Evolutionary conservation across 805 yeast genomes (phyloP).

Genomic region (Metschnikowia borealis): DNA sequence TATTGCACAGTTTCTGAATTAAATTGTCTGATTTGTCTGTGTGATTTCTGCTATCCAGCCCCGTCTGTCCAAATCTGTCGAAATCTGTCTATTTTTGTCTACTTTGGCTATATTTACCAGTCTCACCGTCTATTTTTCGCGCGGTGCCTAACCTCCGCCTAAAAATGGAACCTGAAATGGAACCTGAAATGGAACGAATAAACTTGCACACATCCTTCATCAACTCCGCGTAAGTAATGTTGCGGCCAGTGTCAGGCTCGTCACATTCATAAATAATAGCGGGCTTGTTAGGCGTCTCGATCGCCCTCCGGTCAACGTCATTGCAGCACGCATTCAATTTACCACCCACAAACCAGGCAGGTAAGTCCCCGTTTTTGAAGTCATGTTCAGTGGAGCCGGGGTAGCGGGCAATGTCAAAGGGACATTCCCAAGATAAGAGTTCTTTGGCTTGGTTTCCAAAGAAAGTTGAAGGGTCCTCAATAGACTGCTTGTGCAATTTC

Average conservation of each 20-base stretch:
- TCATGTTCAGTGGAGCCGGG: slow-evolving; percentile 54
- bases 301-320: slow-evolving; percentile 94
- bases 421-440: slow-evolving; percentile 74
- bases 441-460: slow-evolving; percentile 75
- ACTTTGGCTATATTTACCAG: too few relatives aligned
- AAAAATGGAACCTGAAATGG: too few relatives aligned
- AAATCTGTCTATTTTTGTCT: too few relatives aligned
- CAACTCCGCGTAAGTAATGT: slow-evolving; percentile 81
- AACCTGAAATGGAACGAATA: too few relatives aligned
- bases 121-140: too few relatives aligned
- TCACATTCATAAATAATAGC: slow-evolving; percentile 94
- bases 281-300: slow-evolving; percentile 75
- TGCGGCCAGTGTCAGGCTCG: slow-evolving; percentile 69
- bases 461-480: slow-evolving; percentile 74
- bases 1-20: too few relatives aligned
- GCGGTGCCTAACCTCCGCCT: too few relatives aligned
- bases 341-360: slow-evolving; percentile 91
- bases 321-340: slow-evolving; percentile 89
- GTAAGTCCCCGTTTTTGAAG: slow-evolving; percentile 64
- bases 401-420: slow-evolving; percentile 56
- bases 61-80: too few relatives aligned
- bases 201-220: slow-evolving; percentile 79
- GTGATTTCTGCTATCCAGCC: too few relatives aligned
- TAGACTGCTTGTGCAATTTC: slow-evolving; percentile 64
- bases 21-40: too few relatives aligned